Evolutionary conservation across 805 yeast species (phyloP), one percentile per base, ranked within the genome.

Genomic region (Saturnispora quitensis): DNA sequence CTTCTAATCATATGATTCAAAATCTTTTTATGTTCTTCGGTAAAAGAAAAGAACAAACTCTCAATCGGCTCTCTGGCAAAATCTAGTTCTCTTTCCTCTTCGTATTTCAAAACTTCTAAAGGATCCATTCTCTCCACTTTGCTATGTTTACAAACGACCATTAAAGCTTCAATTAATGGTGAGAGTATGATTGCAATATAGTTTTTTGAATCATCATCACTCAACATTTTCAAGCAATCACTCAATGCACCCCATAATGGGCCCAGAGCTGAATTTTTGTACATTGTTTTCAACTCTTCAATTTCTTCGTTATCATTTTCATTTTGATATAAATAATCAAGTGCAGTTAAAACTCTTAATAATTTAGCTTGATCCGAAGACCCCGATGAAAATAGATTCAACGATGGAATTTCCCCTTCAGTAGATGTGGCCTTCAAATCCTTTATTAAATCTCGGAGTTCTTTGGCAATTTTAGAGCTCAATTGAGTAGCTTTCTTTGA

Each of bases 101-200:
- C 88, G 62, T 77, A 85, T 60, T 80, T 82, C 53, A 76, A 59
- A 33, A 73, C 66, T 52, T 80, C 87, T 52, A 78, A 75, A 7
- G 74, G 70, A 55, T 73, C 82, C 52, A 75, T 68, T 49, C 78
- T 84, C 60, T 75, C 77, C 40, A 80, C 82, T 55, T 77, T 77
- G 58, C 88, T 80, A 61, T 87, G 95, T 62, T 90, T 90, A 68
- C 96, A 89, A n/a, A 93, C 93, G 47, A 91, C 96, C 95, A 93
- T 89, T 52, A 93, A 72, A 0, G 96, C 82, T 64, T 91, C 99
- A 55, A 91, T 88, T 55, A 89, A 67, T 0, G 98, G 97, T 24
- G 91, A 71, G 24, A 90, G 68, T 1, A 87, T 84, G 1, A 95
- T 84, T 0, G 96, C 89, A 44, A 88, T 79, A 45, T 81, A 80